Base-by-base conservation (phyloP, 371 early-diverging fungal species). In the Sporodiniella umbellata region DNA sequence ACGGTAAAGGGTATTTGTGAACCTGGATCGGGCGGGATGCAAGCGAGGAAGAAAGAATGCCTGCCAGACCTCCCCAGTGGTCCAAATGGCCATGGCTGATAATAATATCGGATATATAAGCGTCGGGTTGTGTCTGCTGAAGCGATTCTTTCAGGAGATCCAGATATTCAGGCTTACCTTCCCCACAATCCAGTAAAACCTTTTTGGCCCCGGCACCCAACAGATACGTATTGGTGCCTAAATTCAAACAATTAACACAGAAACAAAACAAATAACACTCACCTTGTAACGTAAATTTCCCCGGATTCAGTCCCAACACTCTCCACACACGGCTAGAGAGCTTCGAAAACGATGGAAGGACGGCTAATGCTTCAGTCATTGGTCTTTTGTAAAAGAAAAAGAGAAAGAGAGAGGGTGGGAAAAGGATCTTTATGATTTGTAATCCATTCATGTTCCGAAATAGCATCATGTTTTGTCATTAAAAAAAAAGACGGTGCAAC, bases 171-270 rank as follows among this genome's bases (percentile, higher is more conserved):
- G 86, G 71, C 11, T 79, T 64, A 18, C 94, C 94, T 46, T 89
- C 83, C 19, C 93, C 96, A 5, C 89, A 82, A 50, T 95, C 95
- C 1, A 95, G 65, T 5, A 95, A 73, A 1, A 90, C 53, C 23
- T 91, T 84, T 24, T 63, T 55, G 12, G 70, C 39, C 0, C 94
- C 94, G 6, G 75, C 68, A 10, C 96, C 96, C 21, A 94, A 70
- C n/a, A 95, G 35, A 57, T 94, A 95, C 0, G 91, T 92, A 58
- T 95, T 95, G 35, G 96, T 92, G 23, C 94, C 85, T 83, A 11
- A 1, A 15, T n/a, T 35, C 1, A 1, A 26, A 8, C 30, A 53
- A 1, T 6, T 22, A 24, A 50, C 3, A 18, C 17, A 18, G 26
- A 26, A 15, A 4, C 8, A 24, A 17, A 0, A 3, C 3, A 33